Base-by-base conservation (phyloP, 1,284 basidiomycete genomes). In the Austroboletus niveus region DNA sequence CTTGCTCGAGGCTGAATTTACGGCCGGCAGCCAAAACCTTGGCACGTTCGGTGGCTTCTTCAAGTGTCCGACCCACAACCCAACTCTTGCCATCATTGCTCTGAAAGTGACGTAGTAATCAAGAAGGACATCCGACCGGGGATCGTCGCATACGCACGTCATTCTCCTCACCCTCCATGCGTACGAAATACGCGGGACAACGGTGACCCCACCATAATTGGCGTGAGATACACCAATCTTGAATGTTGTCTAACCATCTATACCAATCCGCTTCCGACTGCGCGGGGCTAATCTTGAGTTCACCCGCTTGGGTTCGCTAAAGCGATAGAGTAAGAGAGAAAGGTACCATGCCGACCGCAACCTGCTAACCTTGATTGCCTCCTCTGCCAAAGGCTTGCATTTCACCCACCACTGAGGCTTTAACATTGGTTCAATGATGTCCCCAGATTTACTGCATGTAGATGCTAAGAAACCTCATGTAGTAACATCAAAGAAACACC, bases 371-470 rank as follows among this genome's bases (percentile, higher is more conserved):
- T 87, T 85, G 66, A 98, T 81, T 14, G 90, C 92, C 61, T 94
- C 92, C 56, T 94, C 88, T 0, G 96, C 94, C 49, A 99, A 78
- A 2, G 91, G 90, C 69, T 92, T 87, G 77, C 94, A 97, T 72
- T 89, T 86, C 45, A 99, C 91, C 95, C 95, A 99, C 97, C 97
- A 99, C 69, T 99, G 97, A 0, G 97, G 97, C 74, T 98, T 99
- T 67, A 99, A 79, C 35, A 98, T 78, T 7, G 92, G 91, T 72
- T 99, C 97, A 60, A 99, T 98, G 48, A 99, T 74, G 69, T 99
- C 97, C 4, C 96, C 96, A 2, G 93, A 96, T 78, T 95, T 94
- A 60, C 88, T 93, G 54, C 14, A 47, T 40, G 34, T n/a, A 27
- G 2, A 39, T 1, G 52, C 51, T 31, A 17, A 39, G 7, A 36